Conservation (phyloP, 352 stramenopile genomes). For the Globisporangium nagaii region DNA sequence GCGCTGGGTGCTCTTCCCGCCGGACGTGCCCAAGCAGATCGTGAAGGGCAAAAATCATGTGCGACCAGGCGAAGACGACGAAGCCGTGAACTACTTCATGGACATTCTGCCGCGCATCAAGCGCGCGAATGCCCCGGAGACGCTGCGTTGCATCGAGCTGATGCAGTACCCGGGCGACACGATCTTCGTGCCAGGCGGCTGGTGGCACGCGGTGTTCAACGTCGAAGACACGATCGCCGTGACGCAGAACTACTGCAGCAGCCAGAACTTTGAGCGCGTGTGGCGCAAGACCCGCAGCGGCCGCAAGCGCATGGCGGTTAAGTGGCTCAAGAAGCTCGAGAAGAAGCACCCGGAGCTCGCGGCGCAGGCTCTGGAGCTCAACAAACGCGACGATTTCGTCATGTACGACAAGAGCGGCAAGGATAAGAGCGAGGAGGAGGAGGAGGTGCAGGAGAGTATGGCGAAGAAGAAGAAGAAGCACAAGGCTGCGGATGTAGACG, state of each 20-base stretch:
- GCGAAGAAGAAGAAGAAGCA: conserved; percentile 19
- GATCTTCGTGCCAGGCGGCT: conserved; percentile 90
- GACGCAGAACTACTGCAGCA: conserved; percentile 93
- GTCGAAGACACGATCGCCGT: conserved; percentile 89
- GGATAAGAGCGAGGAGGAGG: background rate
- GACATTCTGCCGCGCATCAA: conserved; percentile 90
- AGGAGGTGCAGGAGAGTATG: conserved; percentile 5
- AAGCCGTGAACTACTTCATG: conserved; percentile 91
- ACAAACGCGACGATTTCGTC: conserved; percentile 83
- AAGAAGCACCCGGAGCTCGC: conserved; percentile 81
- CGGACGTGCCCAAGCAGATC: conserved; percentile 64
- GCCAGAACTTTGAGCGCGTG: conserved; percentile 81
- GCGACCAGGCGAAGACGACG: conserved; percentile 84
- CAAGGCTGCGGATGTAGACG: conserved; percentile 3
- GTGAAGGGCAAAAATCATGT: conserved; percentile 86
- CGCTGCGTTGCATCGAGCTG: conserved; percentile 78
- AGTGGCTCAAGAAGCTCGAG: conserved; percentile 88
- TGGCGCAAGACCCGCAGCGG: conserved; percentile 88
- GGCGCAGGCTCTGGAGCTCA: conserved; percentile 70
- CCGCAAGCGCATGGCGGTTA: conserved; percentile 93
- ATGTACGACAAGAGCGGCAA: conserved; percentile 57
- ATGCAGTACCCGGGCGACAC: conserved; percentile 89
- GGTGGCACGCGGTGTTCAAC: conserved; percentile 94
- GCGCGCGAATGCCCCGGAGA: conserved; percentile 48
- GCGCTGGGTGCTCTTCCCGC: conserved; percentile 96